A percentile compares a stretch with the other conserved stretches of the same genome.
Evolutionary conservation across 2,329 filamentous ascomycete genomes (phyloP).

Genomic region (Curvularia eragrostidis): DNA sequence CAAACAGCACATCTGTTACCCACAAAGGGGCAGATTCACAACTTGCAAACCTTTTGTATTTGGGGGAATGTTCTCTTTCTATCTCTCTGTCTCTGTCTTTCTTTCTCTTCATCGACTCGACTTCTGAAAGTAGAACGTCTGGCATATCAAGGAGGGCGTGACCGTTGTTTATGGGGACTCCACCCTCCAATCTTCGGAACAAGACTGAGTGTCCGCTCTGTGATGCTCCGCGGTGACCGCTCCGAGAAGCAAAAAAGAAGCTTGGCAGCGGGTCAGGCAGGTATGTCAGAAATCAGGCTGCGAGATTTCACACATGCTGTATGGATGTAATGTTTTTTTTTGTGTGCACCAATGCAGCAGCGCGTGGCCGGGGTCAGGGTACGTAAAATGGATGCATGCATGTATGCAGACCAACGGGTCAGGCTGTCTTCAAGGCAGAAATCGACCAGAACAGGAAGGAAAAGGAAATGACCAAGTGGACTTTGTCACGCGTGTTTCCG

Average conservation of each 20-base stretch:
- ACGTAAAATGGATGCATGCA: not conserved
- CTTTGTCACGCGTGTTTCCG: not conserved
- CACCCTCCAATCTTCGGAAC: no score
- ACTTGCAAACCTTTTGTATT: not conserved
- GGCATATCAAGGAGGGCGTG: no score
- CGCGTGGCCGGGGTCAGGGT: not conserved
- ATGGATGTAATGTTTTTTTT: no score
- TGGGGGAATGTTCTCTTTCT: not conserved
- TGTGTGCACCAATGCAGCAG: not conserved
- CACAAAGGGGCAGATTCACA: not conserved
- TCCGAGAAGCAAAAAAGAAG: not conserved
- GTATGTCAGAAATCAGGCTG: not conserved
- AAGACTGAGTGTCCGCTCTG: no score
- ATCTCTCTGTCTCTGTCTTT: not conserved
- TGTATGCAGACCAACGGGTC: constrained; percentile 10
- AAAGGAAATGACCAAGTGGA: not conserved
- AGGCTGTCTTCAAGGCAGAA: constrained; percentile 18
- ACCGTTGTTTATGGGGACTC: no score
- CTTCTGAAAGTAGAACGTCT: no score
- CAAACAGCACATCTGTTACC: no score
- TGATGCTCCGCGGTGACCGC: no score
- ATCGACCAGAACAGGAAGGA: not conserved
- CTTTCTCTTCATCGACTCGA: no score
- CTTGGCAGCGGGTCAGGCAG: constrained; percentile 4
- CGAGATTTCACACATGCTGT: not conserved